Evolutionary conservation across 1,139 yeast species (phyloP), one percentile per base, ranked within the genome.

Genomic region (Eremothecium cymbalariae): DNA sequence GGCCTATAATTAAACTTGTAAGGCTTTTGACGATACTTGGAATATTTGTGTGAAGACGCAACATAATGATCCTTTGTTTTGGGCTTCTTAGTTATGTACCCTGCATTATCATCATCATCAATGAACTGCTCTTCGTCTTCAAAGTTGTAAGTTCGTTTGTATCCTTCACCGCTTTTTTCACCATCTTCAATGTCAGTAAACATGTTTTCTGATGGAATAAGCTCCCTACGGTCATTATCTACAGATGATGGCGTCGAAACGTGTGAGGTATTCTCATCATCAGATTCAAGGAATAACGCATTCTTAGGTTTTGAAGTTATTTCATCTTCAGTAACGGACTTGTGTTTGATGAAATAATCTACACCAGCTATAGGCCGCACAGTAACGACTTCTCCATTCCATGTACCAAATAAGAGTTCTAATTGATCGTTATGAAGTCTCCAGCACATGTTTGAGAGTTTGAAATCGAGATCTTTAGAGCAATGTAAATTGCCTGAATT

Each of bases 91-190:
- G 51, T 52, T 4, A 61, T 51, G 7, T 54, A 56, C 0, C 75
- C 75, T 2, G 67, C 71, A 8, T 70, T 70, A 41, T 72, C 79
- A 44, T 73, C 78, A 44, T 72, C 78, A 31, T 64, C 75, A 25
- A 73, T 67, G 58, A 73, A 72, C 33, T 61, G 66, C 27, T 64
- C 65, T 31, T 60, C 66, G 27, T 55, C 56, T 18, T 47, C 61
- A 24, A 44, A 50, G 18, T 44, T 49, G 26, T 46, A 53, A 24
- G 48, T 50, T 36, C 65, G 62, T 20, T 56, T 49, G 6, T 32
- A 45, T 3, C 35, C 43, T 12, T 47, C 57, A 3, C 33, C 48
- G 6, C 40, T 51, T 29, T 57, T 61, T 16, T 48, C 41, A 8
- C 31, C 37, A 21, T 26, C 31, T 9, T 21, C 27, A 4, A 13